Evolutionary conservation across 2,329 filamentous ascomycete genomes (phyloP).

Genomic region (Fusarium siculi): DNA sequence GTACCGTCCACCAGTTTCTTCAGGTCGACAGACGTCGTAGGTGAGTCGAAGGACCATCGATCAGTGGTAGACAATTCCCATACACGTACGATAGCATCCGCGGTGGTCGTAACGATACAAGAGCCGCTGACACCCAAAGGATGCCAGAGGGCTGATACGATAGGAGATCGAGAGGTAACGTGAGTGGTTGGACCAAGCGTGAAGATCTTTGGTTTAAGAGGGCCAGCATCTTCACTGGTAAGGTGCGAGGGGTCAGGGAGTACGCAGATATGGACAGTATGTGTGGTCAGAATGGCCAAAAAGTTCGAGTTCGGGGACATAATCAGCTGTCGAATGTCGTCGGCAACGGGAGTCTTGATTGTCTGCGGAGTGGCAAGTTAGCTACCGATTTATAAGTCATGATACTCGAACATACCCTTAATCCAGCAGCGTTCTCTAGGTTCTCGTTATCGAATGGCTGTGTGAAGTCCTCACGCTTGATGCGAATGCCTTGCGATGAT

Average conservation of each 20-base stretch:
- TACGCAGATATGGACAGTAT: conserved; percentile 89
- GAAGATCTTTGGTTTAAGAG: conserved; percentile 85
- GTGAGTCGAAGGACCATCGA: conserved; percentile 86
- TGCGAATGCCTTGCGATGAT: conserved; percentile 48
- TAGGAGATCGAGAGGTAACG: conserved; percentile 83
- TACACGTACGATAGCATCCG: conserved; percentile 85
- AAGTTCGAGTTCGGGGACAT: conserved; percentile 85
- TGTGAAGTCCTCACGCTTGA: conserved; percentile 61
- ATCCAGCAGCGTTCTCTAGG: conserved; percentile 43
- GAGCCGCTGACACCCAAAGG: conserved; percentile 85
- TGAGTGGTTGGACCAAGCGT: conserved; percentile 94
- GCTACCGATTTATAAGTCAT: neutral
- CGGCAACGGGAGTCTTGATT: conserved; percentile 80
- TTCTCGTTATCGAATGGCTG: conserved; percentile 51
- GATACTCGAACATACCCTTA: conserved; percentile 47
- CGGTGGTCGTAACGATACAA: conserved; percentile 87
- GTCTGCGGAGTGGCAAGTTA: conserved; percentile 59
- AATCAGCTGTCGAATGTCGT: conserved; percentile 84
- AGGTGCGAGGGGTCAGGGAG: conserved; percentile 84
- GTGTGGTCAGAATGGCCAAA: conserved; percentile 85
- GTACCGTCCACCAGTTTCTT: conserved; percentile 89
- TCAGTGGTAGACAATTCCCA: conserved; percentile 91
- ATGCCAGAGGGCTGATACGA: conserved; percentile 90
- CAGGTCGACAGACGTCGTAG: conserved; percentile 85
- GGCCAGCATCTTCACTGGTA: conserved; percentile 71